Percentiles rank a stretch among this genome's conserved stretches.
These are phyloP conservation scores for Setomelanomma holmii DNA, from an alignment of 2,329 filamentous ascomycete species.

Conservation along the genomic window DNA sequence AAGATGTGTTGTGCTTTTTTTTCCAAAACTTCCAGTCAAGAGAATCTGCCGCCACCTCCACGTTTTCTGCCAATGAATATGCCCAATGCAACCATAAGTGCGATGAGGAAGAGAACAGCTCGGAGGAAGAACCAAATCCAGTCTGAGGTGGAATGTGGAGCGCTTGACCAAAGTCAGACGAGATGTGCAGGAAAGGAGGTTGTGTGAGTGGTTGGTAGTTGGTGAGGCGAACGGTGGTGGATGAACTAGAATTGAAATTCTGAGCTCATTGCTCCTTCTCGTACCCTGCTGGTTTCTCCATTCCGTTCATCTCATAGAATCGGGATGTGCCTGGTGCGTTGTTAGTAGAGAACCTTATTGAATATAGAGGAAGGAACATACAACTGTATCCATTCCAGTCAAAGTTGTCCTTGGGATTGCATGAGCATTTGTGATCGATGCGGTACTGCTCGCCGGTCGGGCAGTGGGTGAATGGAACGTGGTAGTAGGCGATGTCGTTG, in stretches of 20 bases:
- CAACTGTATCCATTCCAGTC: constrained; percentile 99
- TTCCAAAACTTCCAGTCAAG: constrained; percentile 6
- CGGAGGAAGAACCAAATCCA: constrained; percentile 32
- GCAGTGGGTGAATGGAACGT: constrained; percentile 97
- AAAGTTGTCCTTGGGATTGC: constrained; percentile 96
- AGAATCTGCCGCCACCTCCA: constrained; percentile 2
- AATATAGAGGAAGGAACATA: constrained; percentile 58
- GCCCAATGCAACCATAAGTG: constrained; percentile 20
- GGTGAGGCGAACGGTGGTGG: constrained; percentile 7
- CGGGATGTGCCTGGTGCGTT: constrained; percentile 77
- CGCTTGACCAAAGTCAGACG: constrained; percentile 40
- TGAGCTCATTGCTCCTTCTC: constrained; percentile 66
- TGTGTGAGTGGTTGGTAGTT: background rate
- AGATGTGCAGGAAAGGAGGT: constrained; percentile 13
- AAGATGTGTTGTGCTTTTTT: constrained; percentile 5
- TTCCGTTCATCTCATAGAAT: constrained; percentile 82
- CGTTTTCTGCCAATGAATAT: constrained; percentile 19
- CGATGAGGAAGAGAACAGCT: constrained; percentile 26
- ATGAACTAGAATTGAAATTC: constrained; percentile 15
- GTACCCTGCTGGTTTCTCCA: constrained; percentile 85
- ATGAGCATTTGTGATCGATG: constrained; percentile 87
- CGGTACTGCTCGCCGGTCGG: constrained; percentile 87
- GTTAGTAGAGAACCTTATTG: constrained; percentile 13
- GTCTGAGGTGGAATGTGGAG: constrained; percentile 30
- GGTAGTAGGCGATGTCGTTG: constrained; percentile 98